Conservation (phyloP, 2,329 filamentous ascomycete genomes). For the Diaporthe citrichinensis region DNA sequence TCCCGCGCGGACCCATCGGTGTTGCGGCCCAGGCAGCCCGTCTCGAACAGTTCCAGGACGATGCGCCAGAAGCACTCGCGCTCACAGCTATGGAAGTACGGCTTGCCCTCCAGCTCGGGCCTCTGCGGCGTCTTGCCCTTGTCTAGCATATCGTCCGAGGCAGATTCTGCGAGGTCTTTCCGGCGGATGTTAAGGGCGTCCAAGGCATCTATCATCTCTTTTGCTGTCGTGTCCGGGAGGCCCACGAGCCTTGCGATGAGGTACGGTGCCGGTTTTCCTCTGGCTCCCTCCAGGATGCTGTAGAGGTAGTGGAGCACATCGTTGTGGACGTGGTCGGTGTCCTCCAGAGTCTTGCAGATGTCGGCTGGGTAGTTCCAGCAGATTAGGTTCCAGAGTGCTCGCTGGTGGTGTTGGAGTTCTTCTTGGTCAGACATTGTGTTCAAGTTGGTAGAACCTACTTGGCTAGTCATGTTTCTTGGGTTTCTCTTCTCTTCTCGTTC, state of each 20-base stretch:
- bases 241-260: slow-evolving; percentile 23
- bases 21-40: slow-evolving; percentile 22
- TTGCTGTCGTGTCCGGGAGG: slow-evolving; percentile 22
- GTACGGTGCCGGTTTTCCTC: background rate
- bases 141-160: background rate
- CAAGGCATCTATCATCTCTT: slow-evolving; percentile 27
- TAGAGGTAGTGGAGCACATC: slow-evolving; percentile 35
- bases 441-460: background rate
- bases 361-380: slow-evolving; percentile 34
- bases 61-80: slow-evolving; percentile 34
- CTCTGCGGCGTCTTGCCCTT: background rate
- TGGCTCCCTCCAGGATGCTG: slow-evolving; percentile 21
- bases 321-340: slow-evolving; percentile 15
- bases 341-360: slow-evolving; percentile 31
- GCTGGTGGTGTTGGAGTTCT: slow-evolving; percentile 27
- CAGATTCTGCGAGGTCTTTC: background rate
- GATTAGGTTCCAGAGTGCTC: slow-evolving; percentile 32
- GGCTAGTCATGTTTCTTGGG: background rate
- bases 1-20: slow-evolving; percentile 26
- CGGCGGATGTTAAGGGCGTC: slow-evolving; percentile 15
- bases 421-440: slow-evolving; percentile 8
- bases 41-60: slow-evolving; percentile 32
- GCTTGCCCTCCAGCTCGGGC: background rate
- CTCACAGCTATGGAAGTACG: slow-evolving; percentile 25
- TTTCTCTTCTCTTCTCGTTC: background rate